phyloP scores from a whole-genome alignment of 305 asterid species.

The Plantago coronopus region DNA sequence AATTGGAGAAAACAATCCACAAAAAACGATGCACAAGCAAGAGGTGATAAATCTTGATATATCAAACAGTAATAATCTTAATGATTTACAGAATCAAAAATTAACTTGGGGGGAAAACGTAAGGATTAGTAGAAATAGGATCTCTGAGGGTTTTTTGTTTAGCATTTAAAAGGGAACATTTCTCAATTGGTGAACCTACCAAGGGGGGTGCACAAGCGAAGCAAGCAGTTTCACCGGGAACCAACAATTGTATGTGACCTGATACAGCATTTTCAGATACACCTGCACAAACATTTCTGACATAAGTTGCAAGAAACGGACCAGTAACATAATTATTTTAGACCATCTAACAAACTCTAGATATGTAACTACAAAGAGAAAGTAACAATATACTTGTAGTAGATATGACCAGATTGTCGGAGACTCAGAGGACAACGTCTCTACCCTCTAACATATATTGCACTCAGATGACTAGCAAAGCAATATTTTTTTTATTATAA shows the following conservation, averaged over 20 bases:
- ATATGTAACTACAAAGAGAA: background rate
- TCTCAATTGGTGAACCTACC: slow-evolving; percentile 47
- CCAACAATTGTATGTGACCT: slow-evolving; percentile 87
- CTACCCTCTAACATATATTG: too few species aligned
- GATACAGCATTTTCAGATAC: slow-evolving; percentile 98
- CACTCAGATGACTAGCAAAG: background rate
- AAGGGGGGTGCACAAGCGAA: slow-evolving; percentile 98
- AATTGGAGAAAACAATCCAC: slow-evolving; percentile 11
- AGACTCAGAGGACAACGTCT: too few species aligned
- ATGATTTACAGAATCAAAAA: too few species aligned
- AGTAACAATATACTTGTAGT: background rate
- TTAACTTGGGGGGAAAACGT: background rate
- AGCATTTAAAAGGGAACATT: slow-evolving; percentile 9
- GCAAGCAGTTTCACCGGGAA: slow-evolving; percentile 97
- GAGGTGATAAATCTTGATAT: too few species aligned
- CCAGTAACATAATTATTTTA: background rate
- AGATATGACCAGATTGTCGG: background rate
- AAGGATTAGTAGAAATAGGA: slow-evolving; percentile 6
- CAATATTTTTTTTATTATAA: background rate
- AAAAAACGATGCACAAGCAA: background rate
- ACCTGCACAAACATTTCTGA: slow-evolving; percentile 41
- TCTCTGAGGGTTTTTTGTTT: slow-evolving; percentile 7
- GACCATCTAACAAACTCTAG: background rate
- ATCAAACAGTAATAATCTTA: too few species aligned
- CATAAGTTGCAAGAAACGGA: slow-evolving; percentile 20